Percentiles rank a stretch among this genome's conserved stretches.
phyloP scores from a whole-genome alignment of 257 asterid genomes.

The Nicotiana undulata region DNA sequence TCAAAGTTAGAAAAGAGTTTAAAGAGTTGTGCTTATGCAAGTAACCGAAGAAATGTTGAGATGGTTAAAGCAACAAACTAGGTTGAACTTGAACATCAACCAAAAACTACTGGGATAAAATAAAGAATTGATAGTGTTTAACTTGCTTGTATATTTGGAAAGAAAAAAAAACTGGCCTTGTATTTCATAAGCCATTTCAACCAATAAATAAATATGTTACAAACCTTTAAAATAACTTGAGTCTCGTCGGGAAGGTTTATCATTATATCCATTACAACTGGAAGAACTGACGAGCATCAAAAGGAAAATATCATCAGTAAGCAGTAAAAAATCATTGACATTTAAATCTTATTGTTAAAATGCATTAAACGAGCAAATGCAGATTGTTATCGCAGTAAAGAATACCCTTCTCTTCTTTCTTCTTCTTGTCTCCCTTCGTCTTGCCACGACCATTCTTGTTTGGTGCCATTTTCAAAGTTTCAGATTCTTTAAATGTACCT shows the following conservation, averaged over 20 bases:
- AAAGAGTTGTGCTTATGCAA: not conserved
- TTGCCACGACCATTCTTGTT: constrained; percentile 76
- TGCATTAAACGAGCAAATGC: not conserved
- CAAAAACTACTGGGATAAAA: not conserved
- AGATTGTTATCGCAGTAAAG: not conserved
- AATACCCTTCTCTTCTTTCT: constrained; percentile 87
- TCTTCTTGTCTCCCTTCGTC: constrained; percentile 88
- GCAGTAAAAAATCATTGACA: not conserved
- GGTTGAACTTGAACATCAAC: not conserved
- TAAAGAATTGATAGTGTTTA: not conserved
- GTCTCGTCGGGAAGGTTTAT: constrained; percentile 81
- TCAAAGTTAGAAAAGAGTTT: not conserved
- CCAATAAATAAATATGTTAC: not conserved
- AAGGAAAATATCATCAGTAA: not conserved
- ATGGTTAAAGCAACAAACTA: not conserved
- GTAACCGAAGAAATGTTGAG: not conserved
- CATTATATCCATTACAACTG: constrained; percentile 75
- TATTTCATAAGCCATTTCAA: not conserved
- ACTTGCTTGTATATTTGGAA: not conserved
- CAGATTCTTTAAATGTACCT: not conserved
- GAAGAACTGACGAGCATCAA: constrained; percentile 71
- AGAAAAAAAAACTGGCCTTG: too few species aligned
- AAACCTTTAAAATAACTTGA: constrained; percentile 73
- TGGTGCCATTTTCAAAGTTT: constrained; percentile 58
- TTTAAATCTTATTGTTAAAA: not conserved